phyloP scores from a whole-genome alignment of 2,329 filamentous ascomycete species.

The Hypoxylon sp. region DNA sequence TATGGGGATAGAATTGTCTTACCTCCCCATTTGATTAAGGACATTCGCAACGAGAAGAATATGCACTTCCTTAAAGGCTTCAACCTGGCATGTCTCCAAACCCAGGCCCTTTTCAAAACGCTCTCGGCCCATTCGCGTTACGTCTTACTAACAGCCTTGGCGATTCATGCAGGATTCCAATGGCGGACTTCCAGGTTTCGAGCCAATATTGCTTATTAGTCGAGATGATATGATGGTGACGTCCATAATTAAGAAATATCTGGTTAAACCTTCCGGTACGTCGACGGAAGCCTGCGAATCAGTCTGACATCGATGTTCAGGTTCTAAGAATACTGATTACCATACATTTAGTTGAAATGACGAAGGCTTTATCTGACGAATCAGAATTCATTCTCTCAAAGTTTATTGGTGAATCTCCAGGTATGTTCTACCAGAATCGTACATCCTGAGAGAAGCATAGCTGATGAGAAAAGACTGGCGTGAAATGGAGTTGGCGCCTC shows the following conservation, averaged over 20 bases:
- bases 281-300: neutral
- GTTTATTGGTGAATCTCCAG: constrained; percentile 35
- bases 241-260: constrained; percentile 15
- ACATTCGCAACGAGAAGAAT: constrained; percentile 48
- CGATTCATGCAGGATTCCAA: constrained; percentile 19
- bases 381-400: constrained; percentile 20
- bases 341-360: constrained; percentile 33
- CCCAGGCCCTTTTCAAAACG: neutral
- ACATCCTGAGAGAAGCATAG: neutral
- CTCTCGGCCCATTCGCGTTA: neutral
- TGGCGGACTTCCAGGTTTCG: constrained; percentile 13
- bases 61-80: constrained; percentile 47
- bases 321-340: neutral
- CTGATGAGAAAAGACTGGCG: constrained; percentile 57
- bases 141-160: neutral
- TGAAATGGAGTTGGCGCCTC: constrained; percentile 51
- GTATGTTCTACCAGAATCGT: constrained; percentile 20
- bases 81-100: constrained; percentile 42
- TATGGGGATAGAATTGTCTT: constrained; percentile 36
- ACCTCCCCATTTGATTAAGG: constrained; percentile 43
- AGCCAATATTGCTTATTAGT: constrained; percentile 2
- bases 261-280: constrained; percentile 23
- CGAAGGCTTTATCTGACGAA: constrained; percentile 43
- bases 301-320: neutral
- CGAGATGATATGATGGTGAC: constrained; percentile 8